Evolutionary conservation across 768 basidiomycete genomes (phyloP).

Genomic region (Brasilioporus rufonigricans): DNA sequence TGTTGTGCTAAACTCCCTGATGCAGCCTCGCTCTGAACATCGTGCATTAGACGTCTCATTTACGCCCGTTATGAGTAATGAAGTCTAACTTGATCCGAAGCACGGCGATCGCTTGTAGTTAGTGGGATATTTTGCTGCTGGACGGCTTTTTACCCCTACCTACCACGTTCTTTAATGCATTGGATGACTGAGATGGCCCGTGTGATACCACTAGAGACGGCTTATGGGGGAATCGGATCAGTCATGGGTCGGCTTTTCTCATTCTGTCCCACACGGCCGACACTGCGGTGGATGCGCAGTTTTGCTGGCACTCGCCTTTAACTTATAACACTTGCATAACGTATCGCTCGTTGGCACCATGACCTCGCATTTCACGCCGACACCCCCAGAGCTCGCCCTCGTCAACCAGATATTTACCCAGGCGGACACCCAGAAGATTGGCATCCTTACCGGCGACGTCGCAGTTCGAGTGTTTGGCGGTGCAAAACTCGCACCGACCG

Average conservation of each 20-base stretch:
- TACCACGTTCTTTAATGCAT: constrained; percentile 10
- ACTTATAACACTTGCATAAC: constrained; percentile 20
- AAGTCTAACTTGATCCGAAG: constrained; percentile 1
- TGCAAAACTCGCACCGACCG: constrained; percentile 72
- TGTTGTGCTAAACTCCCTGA: background rate
- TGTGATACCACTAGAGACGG: background rate
- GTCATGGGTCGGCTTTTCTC: constrained; percentile 1
- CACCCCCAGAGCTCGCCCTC: constrained; percentile 51
- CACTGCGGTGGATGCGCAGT: constrained; percentile 14
- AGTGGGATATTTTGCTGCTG: constrained; percentile 13
- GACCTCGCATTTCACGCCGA: constrained; percentile 44
- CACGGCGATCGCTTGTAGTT: constrained; percentile 9
- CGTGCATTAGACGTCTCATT: background rate
- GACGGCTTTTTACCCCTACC: constrained; percentile 3
- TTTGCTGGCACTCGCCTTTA: constrained; percentile 8
- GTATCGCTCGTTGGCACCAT: constrained; percentile 25
- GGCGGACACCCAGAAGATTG: constrained; percentile 75
- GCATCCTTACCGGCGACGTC: constrained; percentile 85
- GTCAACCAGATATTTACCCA: constrained; percentile 71
- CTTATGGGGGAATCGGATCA: background rate
- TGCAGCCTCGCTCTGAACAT: background rate
- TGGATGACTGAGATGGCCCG: background rate
- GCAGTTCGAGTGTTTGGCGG: constrained; percentile 86
- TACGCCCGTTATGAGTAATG: background rate
- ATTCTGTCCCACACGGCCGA: constrained; percentile 4